phyloP scores from a whole-genome alignment of 495 filamentous ascomycete genomes.

The Aspergillus campestris region DNA sequence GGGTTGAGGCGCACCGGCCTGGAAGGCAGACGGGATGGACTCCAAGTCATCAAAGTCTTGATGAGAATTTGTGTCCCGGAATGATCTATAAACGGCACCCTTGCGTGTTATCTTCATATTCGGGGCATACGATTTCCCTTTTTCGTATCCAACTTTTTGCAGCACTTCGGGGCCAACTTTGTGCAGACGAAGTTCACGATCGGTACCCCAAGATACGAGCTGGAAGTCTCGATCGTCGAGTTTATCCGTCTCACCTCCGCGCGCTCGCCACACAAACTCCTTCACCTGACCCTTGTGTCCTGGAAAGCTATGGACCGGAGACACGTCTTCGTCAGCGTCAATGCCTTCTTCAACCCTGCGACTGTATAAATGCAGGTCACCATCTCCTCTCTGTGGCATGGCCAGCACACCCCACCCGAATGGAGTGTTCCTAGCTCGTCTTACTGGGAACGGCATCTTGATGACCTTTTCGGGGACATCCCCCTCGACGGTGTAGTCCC shows the following conservation, averaged over 20 bases:
- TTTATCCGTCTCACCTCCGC: conserved; percentile 61
- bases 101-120: conserved; percentile 69
- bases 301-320: conserved; percentile 62
- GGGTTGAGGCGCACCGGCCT: conserved; percentile 14
- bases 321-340: conserved; percentile 35
- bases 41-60: conserved; percentile 28
- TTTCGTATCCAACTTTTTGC: conserved; percentile 65
- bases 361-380: conserved; percentile 80
- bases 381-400: conserved; percentile 85
- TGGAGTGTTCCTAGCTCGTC: conserved; percentile 89
- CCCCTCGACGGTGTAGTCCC: conserved; percentile 64
- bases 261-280: conserved; percentile 85
- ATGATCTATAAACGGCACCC: conserved; percentile 80
- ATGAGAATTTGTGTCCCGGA: conserved; percentile 49
- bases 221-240: conserved; percentile 89
- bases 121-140: conserved; percentile 54
- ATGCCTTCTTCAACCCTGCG: conserved; percentile 42
- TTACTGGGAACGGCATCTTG: conserved; percentile 75
- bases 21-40: conserved; percentile 21
- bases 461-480: conserved; percentile 67
- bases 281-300: conserved; percentile 84
- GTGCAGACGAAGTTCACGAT: conserved; percentile 74
- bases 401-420: conserved; percentile 82
- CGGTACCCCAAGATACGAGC: conserved; percentile 85
- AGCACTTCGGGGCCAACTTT: conserved; percentile 57